These are phyloP conservation scores for Agrocybe praecox DNA, from an alignment of 768 basidiomycete species.

Conservation along the genomic window DNA sequence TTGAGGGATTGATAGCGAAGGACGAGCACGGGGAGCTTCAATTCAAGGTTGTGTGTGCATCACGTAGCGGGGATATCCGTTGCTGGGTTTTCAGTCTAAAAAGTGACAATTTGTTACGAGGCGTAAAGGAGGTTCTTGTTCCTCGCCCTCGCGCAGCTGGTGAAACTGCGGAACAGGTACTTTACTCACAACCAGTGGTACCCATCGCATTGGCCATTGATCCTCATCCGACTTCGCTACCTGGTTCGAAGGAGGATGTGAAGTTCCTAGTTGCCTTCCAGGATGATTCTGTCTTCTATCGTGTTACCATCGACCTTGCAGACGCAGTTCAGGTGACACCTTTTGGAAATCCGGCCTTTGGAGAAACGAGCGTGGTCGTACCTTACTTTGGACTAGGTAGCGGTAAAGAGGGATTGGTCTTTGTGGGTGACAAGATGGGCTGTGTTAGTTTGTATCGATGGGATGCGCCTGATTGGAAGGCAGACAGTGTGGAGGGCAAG, in stretches of 20 bases:
- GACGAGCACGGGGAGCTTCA: slow-evolving; percentile 45
- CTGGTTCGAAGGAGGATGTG: not conserved
- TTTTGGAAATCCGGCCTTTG: slow-evolving; percentile 57
- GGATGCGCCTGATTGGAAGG: slow-evolving; percentile 16
- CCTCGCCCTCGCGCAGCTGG: not conserved
- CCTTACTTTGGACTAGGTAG: slow-evolving; percentile 47
- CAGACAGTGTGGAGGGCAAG: not conserved
- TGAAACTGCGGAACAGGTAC: not conserved
- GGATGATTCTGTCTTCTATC: slow-evolving; percentile 54
- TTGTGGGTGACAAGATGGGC: slow-evolving; percentile 69
- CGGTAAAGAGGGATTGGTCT: slow-evolving; percentile 38
- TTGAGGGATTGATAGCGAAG: slow-evolving; percentile 36
- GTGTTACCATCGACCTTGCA: slow-evolving; percentile 34
- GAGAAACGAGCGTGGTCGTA: slow-evolving; percentile 49
- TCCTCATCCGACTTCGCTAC: slow-evolving; percentile 25
- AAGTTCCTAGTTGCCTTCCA: slow-evolving; percentile 53
- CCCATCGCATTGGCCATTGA: slow-evolving; percentile 20
- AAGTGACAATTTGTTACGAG: not conserved
- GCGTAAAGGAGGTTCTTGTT: not conserved
- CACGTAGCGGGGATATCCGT: slow-evolving; percentile 53
- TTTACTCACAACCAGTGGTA: slow-evolving; percentile 4
- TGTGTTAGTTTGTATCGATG: slow-evolving; percentile 65
- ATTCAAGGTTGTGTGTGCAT: slow-evolving; percentile 48
- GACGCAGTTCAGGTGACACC: slow-evolving; percentile 32
- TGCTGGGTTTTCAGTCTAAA: slow-evolving; percentile 40